Evolutionary conservation across 2,329 filamentous ascomycete genomes (phyloP).

Genomic region (Emmonsiellopsis sp.): DNA sequence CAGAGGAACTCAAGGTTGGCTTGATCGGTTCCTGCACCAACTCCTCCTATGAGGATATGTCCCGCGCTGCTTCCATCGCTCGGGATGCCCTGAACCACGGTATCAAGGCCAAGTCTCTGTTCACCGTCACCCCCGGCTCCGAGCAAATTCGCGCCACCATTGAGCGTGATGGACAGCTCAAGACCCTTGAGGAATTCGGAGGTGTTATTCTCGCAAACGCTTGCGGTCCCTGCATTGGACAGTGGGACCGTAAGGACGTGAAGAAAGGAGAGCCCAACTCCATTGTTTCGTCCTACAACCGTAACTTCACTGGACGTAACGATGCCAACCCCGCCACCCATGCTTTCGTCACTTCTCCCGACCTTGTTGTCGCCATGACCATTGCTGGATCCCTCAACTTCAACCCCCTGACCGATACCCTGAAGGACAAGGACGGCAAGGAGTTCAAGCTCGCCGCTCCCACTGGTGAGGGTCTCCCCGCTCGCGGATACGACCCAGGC

Average conservation of each 20-base stretch:
- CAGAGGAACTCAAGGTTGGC: conserved; percentile 90
- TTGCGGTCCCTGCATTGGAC: conserved; percentile 84
- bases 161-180: conserved; percentile 76
- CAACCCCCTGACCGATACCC: conserved; percentile 85
- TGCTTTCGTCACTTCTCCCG: conserved; percentile 85
- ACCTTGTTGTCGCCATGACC: conserved; percentile 78
- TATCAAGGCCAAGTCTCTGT: conserved; percentile 84
- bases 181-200: conserved; percentile 94
- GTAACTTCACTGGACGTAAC: conserved; percentile 98
- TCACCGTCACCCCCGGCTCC: conserved; percentile 91
- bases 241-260: conserved; percentile 90
- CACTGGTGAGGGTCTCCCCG: conserved; percentile 70
- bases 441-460: conserved; percentile 83
- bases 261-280: conserved; percentile 95
- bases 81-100: conserved; percentile 86
- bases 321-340: conserved; percentile 92
- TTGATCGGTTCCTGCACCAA: conserved; percentile 99
- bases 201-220: conserved; percentile 93
- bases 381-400: conserved; percentile 81
- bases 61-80: conserved; percentile 81
- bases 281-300: conserved; percentile 98
- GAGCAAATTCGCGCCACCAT: conserved; percentile 96
- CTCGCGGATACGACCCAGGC: conserved; percentile 78
- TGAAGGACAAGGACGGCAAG: conserved; percentile 93
- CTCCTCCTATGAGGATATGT: conserved; percentile 83